Base-by-base conservation (phyloP, 345 rosid species). In the Linum lewisii region DNA sequence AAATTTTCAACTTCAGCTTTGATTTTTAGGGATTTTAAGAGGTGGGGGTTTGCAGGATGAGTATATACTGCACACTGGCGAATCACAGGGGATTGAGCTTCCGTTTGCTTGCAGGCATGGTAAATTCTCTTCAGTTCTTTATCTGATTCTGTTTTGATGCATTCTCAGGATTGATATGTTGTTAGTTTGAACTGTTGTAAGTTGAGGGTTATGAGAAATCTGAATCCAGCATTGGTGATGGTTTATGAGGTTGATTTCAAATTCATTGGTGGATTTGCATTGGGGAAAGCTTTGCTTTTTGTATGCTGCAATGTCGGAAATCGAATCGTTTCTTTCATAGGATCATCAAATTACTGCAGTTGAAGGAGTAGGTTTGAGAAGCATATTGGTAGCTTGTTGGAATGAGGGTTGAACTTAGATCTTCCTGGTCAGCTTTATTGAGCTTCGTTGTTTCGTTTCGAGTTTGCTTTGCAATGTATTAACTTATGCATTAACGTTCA, bases 61-160 rank as follows among this genome's bases (percentile, higher is more conserved):
- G 62, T 92, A 92, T 50, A 92, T 92, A 59, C 66, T 92, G 75
- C 98, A 91, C 71, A 84, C 98, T 23, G 98, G 94, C 10, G 98
- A 91, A 70, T 60, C 88, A 47, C 95, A 91, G 72, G 75, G 84
- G 72, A 82, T 91, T 55, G 50, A 73, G 7, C 98, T 92, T 68
- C 98, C 95, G 7, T 92, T 92, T 67, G 98, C 98, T 67, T 92
- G 96, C 84, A 83, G 96, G 84, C 98, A 92, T 73, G 96, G 96
- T 92, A 83, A 73, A 62, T 62, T 60, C 47, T 42, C 16, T 16
- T 19, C 10, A 52, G 15, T 8, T 21, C 56, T n/a, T 5, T 42
- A 16, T 24, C 21, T 8, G n/a, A 19, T 38, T 64, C 25, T 56
- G 24, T 2, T 8, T 26, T 2, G 10, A 57, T 61, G 21, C 18